Evolutionary conservation across 2,329 filamentous ascomycete species (phyloP).

Genomic region (Fusarium sp.): DNA sequence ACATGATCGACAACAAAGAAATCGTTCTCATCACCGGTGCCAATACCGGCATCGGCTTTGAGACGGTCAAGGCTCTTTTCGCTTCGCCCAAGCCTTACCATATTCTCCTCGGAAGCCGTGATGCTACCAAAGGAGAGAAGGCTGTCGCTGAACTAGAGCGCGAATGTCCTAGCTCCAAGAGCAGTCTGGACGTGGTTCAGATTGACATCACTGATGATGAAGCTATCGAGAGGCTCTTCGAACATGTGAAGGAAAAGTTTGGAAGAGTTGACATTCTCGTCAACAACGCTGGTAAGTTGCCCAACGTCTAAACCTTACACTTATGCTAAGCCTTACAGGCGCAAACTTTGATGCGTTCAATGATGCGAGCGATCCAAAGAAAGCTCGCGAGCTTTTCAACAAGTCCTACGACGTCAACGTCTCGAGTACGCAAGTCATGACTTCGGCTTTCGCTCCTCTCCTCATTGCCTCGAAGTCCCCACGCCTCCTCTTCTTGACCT

Average conservation of each 20-base stretch:
- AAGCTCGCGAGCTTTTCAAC: constrained; percentile 54
- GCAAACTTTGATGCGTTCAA: constrained; percentile 53
- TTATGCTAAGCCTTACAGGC: constrained; percentile 41
- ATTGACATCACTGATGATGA: constrained; percentile 63
- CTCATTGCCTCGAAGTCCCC: constrained; percentile 54
- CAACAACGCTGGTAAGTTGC: constrained; percentile 63
- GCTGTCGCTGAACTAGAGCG: constrained; percentile 54
- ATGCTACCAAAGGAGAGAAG: constrained; percentile 57
- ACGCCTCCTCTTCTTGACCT: constrained; percentile 59
- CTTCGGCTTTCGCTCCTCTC: constrained; percentile 53
- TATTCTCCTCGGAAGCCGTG: constrained; percentile 65
- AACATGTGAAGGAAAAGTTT: constrained; percentile 52
- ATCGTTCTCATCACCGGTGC: constrained; percentile 68
- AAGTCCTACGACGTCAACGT: constrained; percentile 61
- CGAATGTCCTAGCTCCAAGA: constrained; percentile 52
- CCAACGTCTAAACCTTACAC: no score
- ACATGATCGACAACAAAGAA: constrained; percentile 40
- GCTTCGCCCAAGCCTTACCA: constrained; percentile 59
- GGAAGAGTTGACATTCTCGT: constrained; percentile 62
- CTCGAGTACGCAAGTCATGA: constrained; percentile 54
- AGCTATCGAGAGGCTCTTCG: constrained; percentile 58
- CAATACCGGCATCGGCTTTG: constrained; percentile 69
- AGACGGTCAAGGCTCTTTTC: constrained; percentile 64
- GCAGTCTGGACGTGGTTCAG: constrained; percentile 56
- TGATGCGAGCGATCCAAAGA: constrained; percentile 36